Conservation (phyloP, 1,139 yeast genomes). For the Suhomyces anneliseae region DNA sequence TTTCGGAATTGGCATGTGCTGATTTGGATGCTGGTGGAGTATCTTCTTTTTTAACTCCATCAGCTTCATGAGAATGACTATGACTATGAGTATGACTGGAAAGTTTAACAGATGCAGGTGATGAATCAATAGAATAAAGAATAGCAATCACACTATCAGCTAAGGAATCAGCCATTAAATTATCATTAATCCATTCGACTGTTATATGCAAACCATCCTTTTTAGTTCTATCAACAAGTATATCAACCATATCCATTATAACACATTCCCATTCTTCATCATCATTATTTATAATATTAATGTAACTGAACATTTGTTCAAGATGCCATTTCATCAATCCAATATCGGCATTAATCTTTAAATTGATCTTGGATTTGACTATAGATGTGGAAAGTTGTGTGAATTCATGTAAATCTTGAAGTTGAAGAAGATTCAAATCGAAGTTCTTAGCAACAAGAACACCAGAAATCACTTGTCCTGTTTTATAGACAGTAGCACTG, state of each 20-base stretch:
- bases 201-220: conserved; percentile 46
- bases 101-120: conserved; percentile 91
- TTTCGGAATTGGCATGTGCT: conserved; percentile 38
- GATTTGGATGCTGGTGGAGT: conserved; percentile 19
- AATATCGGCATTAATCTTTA: conserved; percentile 77
- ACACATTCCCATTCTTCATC: conserved; percentile 55
- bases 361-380: conserved; percentile 75
- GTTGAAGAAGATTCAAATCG: conserved; percentile 76
- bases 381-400: conserved; percentile 85
- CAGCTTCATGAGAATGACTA: conserved; percentile 23
- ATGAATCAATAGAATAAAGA: conserved; percentile 84
- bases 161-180: conserved; percentile 80
- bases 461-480: conserved; percentile 66
- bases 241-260: conserved; percentile 47
- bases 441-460: conserved; percentile 90
- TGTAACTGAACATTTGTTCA: conserved; percentile 91
- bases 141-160: conserved; percentile 95
- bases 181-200: conserved; percentile 90
- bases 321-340: conserved; percentile 85
- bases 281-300: conserved; percentile 64
- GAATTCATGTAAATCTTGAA: conserved; percentile 85
- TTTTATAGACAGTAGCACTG: conserved; percentile 18
- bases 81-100: conserved; percentile 63
- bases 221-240: conserved; percentile 45
- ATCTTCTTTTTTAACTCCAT: conserved; percentile 14